Evolutionary conservation across 768 basidiomycete genomes (phyloP), one percentile per base, ranked within the genome.

Genomic region (Russula virescens): DNA sequence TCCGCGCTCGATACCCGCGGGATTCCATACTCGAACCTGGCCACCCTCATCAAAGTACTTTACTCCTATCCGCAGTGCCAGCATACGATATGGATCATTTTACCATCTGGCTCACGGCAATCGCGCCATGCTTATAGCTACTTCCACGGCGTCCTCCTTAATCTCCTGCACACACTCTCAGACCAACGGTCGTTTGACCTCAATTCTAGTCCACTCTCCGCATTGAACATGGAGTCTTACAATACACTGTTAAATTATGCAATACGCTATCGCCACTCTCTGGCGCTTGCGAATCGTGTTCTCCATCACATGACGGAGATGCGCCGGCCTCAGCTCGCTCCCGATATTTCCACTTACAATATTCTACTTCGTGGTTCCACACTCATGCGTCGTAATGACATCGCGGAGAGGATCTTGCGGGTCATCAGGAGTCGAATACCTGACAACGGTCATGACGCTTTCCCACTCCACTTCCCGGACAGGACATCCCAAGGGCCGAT

Each of bases 211-310:
- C 69, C 19, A 62, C 14, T 74, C 43, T 78, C 75, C 21, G 70
- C 71, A 0, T 68, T 83, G 8, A 73, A 77, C 46, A 61, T 76
- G 11, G 70, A 73, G 23, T 73, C 79, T 1, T 87, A 84, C 72
- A 87, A 89, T 69, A 68, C 82, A 0, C 79, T 92, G 28, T 67
- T 91, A 4, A 79, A 87, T 63, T 91, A 89, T 70, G 75, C 84
- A 5, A 76, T 92, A 40, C 81, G 81, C 9, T 79, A 87, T 66
- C 79, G 80, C n/a, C 73, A 77, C 45, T 85, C 85, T 6, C 72
- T 79, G 19, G 61, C 68, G 1, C 74, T 82, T 26, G 86, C 82
- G 0, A 71, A 77, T 16, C 65, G 70, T 14, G 73, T 90, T 16
- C 70, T 89, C 13, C 65, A 79, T 14, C 82, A 88, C 66, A 85